Evolutionary conservation across 768 basidiomycete genomes (phyloP).

Genomic region (Thelephora ganbajun): DNA sequence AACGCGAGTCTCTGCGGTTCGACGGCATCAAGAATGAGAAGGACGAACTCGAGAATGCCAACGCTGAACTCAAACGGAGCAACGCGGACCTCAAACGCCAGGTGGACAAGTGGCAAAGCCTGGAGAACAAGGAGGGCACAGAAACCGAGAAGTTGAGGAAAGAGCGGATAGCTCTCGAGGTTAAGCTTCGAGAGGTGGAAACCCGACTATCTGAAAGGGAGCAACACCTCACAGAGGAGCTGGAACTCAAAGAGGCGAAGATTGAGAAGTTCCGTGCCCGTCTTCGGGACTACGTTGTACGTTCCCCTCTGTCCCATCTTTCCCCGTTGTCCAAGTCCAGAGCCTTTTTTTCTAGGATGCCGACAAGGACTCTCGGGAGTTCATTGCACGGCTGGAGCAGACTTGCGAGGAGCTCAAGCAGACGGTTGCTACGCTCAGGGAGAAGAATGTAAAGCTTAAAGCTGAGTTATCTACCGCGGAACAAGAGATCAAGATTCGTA

Average conservation of each 20-base stretch:
- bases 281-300: constrained; percentile 12
- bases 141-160: constrained; percentile 43
- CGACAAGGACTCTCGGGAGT: neutral
- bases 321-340: neutral
- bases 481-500: neutral
- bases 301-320: constrained; percentile 2
- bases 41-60: constrained; percentile 38
- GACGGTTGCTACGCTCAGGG: constrained; percentile 21
- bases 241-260: constrained; percentile 18
- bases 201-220: constrained; percentile 17
- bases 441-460: constrained; percentile 20
- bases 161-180: constrained; percentile 41
- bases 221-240: constrained; percentile 12
- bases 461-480: neutral
- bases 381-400: constrained; percentile 8
- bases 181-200: constrained; percentile 34
- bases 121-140: constrained; percentile 50
- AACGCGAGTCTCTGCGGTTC: constrained; percentile 42
- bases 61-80: constrained; percentile 44
- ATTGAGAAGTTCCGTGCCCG: constrained; percentile 14
- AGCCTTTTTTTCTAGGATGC: neutral
- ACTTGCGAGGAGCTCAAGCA: constrained; percentile 28
- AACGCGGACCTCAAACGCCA: constrained; percentile 46
- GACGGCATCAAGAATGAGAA: constrained; percentile 40
- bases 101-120: constrained; percentile 50